Conservation (phyloP, 306 rosid species). For the Styphnolobium japonicum region DNA sequence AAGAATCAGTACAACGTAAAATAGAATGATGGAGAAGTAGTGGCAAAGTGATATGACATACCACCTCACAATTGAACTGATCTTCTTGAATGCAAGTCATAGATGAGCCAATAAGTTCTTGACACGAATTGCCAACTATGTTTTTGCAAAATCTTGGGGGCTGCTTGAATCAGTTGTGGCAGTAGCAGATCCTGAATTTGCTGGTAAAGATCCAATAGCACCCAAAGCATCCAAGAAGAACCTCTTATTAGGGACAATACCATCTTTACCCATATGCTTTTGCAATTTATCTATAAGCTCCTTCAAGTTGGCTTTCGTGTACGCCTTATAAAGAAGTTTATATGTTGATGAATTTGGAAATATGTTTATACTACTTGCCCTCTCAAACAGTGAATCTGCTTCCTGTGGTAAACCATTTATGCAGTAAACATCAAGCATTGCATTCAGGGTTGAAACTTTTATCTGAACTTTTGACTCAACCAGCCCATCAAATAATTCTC, state of each 20-base stretch:
- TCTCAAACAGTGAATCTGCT: constrained; percentile 65
- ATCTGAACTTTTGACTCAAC: constrained; percentile 55
- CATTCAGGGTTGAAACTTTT: constrained; percentile 77
- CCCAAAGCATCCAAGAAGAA: constrained; percentile 87
- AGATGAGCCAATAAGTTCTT: background rate
- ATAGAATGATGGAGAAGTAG: background rate
- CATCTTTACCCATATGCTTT: constrained; percentile 78
- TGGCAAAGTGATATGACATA: constrained; percentile 22
- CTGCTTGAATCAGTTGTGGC: constrained; percentile 35
- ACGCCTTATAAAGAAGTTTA: constrained; percentile 88
- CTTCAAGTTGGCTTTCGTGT: constrained; percentile 76
- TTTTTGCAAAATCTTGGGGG: constrained; percentile 31
- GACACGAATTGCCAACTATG: constrained; percentile 19
- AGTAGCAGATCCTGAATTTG: constrained; percentile 36
- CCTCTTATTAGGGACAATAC: constrained; percentile 82
- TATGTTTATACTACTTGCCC: constrained; percentile 44
- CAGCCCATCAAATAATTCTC: constrained; percentile 66
- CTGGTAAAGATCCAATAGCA: constrained; percentile 56
- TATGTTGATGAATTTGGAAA: constrained; percentile 68
- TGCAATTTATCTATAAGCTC: constrained; percentile 70
- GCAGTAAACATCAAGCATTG: constrained; percentile 94
- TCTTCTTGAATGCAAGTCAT: constrained; percentile 7
- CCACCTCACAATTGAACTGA: background rate
- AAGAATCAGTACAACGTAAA: background rate
- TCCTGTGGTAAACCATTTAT: constrained; percentile 77